Conservation (phyloP, 2,329 filamentous ascomycete species). For the Apiospora malaysiana region DNA sequence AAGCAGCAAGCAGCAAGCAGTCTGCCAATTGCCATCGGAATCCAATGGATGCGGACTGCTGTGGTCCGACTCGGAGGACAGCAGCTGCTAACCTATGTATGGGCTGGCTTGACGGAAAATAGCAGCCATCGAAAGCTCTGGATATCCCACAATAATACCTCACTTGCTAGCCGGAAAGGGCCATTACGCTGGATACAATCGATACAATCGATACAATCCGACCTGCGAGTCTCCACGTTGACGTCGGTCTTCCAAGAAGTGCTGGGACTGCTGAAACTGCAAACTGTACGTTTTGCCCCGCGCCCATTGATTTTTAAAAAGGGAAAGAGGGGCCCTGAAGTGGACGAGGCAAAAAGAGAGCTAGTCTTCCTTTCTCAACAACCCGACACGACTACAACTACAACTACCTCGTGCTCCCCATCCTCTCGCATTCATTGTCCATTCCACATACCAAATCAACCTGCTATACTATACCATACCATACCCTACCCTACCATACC, state of each 20-base stretch:
- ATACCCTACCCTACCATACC: too few relatives aligned
- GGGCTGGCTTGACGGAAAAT: background rate
- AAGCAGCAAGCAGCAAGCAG: background rate
- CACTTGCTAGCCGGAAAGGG: conserved; percentile 11
- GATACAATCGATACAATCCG: too few relatives aligned
- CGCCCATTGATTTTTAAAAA: conserved; percentile 20
- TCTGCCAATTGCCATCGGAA: too few relatives aligned
- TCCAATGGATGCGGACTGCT: background rate
- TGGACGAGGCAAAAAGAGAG: background rate
- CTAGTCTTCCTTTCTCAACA: background rate
- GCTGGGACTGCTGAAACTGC: background rate
- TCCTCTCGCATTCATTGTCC: background rate
- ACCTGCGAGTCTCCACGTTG: background rate
- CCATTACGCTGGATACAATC: background rate
- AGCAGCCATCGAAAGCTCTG: background rate
- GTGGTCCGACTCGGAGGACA: conserved; percentile 12
- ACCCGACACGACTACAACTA: background rate
- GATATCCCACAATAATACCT: conserved; percentile 17
- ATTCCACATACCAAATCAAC: background rate
- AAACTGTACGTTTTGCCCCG: conserved; percentile 14
- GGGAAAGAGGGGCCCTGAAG: conserved; percentile 1
- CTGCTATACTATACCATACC: background rate
- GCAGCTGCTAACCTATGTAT: background rate
- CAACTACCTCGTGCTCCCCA: background rate
- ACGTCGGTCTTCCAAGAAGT: conserved; percentile 4